Conservation (phyloP, 2,329 filamentous ascomycete species). For the Rasamsonia emersonii region DNA sequence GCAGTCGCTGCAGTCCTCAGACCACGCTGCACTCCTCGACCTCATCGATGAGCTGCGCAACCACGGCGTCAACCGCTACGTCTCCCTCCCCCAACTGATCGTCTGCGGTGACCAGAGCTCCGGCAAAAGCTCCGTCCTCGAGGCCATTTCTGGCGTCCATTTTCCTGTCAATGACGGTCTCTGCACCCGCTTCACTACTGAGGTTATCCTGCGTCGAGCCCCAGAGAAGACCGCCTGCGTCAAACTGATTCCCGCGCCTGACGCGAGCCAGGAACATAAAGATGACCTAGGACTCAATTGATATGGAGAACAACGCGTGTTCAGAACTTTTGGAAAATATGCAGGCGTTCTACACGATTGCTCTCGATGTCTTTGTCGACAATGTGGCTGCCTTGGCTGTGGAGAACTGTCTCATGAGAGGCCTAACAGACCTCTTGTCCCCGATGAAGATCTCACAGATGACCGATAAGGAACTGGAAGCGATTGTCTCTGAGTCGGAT, state of each 20-base stretch:
- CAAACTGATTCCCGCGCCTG: conserved; percentile 15
- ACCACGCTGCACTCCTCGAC: conserved; percentile 8
- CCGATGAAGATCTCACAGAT: conserved; percentile 24
- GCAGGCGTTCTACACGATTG: conserved; percentile 9
- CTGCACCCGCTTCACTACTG: conserved; percentile 53
- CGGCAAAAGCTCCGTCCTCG: conserved; percentile 53
- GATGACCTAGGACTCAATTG: too few species aligned
- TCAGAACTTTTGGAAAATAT: too few species aligned
- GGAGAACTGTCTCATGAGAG: conserved; percentile 30
- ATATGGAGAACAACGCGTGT: too few species aligned
- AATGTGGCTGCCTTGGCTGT: conserved; percentile 29
- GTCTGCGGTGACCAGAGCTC: conserved; percentile 58
- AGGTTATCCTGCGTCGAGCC: conserved; percentile 43
- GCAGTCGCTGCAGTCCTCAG: conserved; percentile 8
- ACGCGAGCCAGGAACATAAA: conserved; percentile 13
- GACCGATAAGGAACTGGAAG: conserved; percentile 16
- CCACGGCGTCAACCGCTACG: conserved; percentile 41
- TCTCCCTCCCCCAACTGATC: conserved; percentile 53
- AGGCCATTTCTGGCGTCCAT: conserved; percentile 54
- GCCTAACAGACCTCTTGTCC: conserved; percentile 25
- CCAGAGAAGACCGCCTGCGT: conserved; percentile 13
- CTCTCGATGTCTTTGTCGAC: conserved; percentile 26
- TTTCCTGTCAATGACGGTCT: conserved; percentile 44
- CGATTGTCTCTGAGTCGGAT: conserved; percentile 17
- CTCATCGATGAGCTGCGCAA: conserved; percentile 45